phyloP scores from a whole-genome alignment of 805 yeast genomes.

The Alloascoidea hylecoeti region DNA sequence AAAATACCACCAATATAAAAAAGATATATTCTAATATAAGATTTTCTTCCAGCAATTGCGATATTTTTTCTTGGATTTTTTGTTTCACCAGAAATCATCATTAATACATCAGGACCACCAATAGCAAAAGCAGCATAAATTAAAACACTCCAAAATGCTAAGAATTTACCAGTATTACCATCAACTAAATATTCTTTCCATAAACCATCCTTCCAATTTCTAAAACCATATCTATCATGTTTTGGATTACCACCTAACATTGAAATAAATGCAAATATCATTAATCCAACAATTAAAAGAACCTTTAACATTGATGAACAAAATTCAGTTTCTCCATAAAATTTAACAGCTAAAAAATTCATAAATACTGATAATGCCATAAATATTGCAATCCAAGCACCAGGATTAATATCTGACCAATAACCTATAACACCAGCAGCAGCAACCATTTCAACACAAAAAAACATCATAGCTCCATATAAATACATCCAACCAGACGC shows the following conservation, averaged over 20 bases:
- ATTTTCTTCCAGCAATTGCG: slow-evolving; percentile 20
- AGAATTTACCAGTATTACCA: slow-evolving; percentile 27
- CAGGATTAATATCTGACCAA: slow-evolving; percentile 40
- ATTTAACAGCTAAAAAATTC: slow-evolving; percentile 39
- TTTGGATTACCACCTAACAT: slow-evolving; percentile 38
- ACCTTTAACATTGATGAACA: slow-evolving; percentile 42
- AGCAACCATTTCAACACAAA: slow-evolving; percentile 31
- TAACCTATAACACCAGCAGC: slow-evolving; percentile 38
- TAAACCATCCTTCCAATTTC: slow-evolving; percentile 45
- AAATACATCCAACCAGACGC: slow-evolving; percentile 52
- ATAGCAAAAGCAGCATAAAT: slow-evolving; percentile 43
- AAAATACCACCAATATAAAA: slow-evolving; percentile 25
- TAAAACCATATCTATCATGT: slow-evolving; percentile 44
- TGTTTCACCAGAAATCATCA: slow-evolving; percentile 40
- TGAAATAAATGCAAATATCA: slow-evolving; percentile 36
- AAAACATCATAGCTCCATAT: slow-evolving; percentile 5
- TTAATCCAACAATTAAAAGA: slow-evolving; percentile 38
- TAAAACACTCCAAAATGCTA: slow-evolving; percentile 40
- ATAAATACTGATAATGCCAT: slow-evolving; percentile 27
- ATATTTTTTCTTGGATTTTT: slow-evolving; percentile 19
- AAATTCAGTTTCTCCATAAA: slow-evolving; percentile 43
- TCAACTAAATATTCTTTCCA: slow-evolving; percentile 16
- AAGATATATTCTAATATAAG: slow-evolving; percentile 22
- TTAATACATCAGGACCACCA: slow-evolving; percentile 47
- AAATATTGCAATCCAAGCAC: slow-evolving; percentile 33